A percentile compares a stretch with the other conserved stretches of the same genome.
Conservation (phyloP, 2,329 filamentous ascomycete genomes). For the Sclerotinia spermophila region DNA sequence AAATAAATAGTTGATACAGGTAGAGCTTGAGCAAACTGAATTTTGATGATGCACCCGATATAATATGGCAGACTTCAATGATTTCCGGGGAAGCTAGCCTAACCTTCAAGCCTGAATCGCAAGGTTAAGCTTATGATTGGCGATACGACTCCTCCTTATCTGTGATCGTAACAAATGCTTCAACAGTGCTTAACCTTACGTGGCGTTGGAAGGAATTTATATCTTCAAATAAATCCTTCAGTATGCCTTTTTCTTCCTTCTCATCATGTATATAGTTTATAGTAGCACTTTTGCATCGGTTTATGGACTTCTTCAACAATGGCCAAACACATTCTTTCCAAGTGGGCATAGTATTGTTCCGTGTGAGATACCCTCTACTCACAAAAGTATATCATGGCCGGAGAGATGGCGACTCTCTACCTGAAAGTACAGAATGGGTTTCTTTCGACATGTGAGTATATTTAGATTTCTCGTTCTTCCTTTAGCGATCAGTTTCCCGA, state of each 20-base stretch:
- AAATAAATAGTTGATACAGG: not conserved
- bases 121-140: not conserved
- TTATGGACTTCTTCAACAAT: conserved; percentile 47
- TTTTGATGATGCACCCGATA: not conserved
- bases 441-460: conserved; percentile 45
- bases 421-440: conserved; percentile 50
- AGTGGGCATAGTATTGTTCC: conserved; percentile 48
- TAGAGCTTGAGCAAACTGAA: not conserved
- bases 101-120: not conserved
- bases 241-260: not conserved
- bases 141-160: not conserved
- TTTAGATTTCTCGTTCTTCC: not conserved
- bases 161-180: not conserved
- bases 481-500: too few species aligned
- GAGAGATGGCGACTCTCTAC: conserved; percentile 38
- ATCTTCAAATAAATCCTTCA: not conserved
- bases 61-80: conserved; percentile 10
- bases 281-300: conserved; percentile 42
- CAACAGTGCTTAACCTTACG: conserved; percentile 3
- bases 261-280: not conserved
- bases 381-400: conserved; percentile 50
- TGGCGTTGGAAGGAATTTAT: not conserved
- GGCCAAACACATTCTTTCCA: conserved; percentile 50
- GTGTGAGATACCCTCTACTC: conserved; percentile 44
- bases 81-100: not conserved